Evolutionary conservation across 1,284 basidiomycete species (phyloP).

Genomic region (Leccinum variabile): DNA sequence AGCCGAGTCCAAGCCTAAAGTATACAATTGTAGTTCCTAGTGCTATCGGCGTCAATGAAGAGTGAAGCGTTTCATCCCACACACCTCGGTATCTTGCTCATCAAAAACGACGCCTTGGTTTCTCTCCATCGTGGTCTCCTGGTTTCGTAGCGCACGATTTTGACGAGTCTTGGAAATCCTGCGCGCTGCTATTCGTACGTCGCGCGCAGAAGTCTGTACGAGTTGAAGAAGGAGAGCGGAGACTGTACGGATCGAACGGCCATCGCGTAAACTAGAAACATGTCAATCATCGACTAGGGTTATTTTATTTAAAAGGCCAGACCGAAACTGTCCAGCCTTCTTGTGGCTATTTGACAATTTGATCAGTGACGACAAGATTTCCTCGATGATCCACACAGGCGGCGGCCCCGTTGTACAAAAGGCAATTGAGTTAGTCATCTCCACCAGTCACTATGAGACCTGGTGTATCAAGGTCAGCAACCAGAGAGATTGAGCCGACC

Average conservation of each 20-base stretch:
- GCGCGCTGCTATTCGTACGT: slow-evolving; percentile 64
- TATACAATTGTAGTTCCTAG: slow-evolving; percentile 69
- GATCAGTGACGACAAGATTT: slow-evolving; percentile 86
- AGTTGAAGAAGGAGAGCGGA: slow-evolving; percentile 92
- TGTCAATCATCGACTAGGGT: neutral
- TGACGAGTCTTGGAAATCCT: slow-evolving; percentile 62
- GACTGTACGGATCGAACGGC: slow-evolving; percentile 86
- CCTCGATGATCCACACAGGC: slow-evolving; percentile 86
- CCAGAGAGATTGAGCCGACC: neutral
- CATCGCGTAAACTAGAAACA: slow-evolving; percentile 65
- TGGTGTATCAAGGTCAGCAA: neutral
- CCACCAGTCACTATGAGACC: slow-evolving; percentile 20
- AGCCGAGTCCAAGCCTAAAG: slow-evolving; percentile 71
- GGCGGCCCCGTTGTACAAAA: slow-evolving; percentile 23
- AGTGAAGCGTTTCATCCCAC: slow-evolving; percentile 5
- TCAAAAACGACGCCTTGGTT: slow-evolving; percentile 54
- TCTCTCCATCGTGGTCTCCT: slow-evolving; percentile 55
- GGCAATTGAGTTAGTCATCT: slow-evolving; percentile 9
- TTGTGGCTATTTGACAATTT: slow-evolving; percentile 88
- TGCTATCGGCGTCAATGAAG: slow-evolving; percentile 11
- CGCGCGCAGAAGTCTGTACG: slow-evolving; percentile 90
- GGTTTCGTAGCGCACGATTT: slow-evolving; percentile 57
- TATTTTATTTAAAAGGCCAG: slow-evolving; percentile 25
- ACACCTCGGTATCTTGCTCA: slow-evolving; percentile 64
- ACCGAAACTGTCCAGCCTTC: slow-evolving; percentile 86